phyloP scores from a whole-genome alignment of 2,329 filamentous ascomycete species.

The Botrytis squamosa region DNA sequence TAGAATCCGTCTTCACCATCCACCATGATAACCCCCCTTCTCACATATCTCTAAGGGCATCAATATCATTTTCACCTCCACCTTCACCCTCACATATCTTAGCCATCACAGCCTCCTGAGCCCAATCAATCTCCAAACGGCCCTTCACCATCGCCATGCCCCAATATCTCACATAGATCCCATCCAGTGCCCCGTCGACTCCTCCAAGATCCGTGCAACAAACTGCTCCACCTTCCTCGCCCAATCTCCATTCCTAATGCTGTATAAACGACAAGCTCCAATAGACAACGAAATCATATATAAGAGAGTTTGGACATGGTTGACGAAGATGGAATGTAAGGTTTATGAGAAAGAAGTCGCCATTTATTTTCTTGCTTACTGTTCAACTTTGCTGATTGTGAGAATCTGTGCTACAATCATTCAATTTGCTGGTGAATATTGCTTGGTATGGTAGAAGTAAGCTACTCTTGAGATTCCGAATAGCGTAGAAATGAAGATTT shows the following conservation, averaged over 20 bases:
- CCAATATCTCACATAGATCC: neutral
- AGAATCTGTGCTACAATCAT: neutral
- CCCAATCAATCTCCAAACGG: neutral
- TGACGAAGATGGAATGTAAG: neutral
- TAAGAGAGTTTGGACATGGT: no score
- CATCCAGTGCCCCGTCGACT: neutral
- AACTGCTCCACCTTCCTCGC: neutral
- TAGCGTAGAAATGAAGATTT: neutral
- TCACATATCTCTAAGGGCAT: neutral
- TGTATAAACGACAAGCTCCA: neutral
- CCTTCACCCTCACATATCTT: neutral
- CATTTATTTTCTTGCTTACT: neutral
- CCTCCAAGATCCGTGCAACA: neutral
- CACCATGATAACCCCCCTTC: neutral
- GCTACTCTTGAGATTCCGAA: neutral
- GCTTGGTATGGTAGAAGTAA: neutral
- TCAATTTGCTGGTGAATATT: neutral
- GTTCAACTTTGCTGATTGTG: neutral
- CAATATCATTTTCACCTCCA: neutral
- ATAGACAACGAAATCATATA: fast-evolving
- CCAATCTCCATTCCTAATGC: neutral
- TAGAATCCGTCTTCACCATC: neutral
- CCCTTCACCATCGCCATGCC: neutral
- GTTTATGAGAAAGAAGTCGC: neutral
- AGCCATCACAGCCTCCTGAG: no score